phyloP scores from a whole-genome alignment of 1,284 basidiomycete species.

The Gomphus bonarii region DNA sequence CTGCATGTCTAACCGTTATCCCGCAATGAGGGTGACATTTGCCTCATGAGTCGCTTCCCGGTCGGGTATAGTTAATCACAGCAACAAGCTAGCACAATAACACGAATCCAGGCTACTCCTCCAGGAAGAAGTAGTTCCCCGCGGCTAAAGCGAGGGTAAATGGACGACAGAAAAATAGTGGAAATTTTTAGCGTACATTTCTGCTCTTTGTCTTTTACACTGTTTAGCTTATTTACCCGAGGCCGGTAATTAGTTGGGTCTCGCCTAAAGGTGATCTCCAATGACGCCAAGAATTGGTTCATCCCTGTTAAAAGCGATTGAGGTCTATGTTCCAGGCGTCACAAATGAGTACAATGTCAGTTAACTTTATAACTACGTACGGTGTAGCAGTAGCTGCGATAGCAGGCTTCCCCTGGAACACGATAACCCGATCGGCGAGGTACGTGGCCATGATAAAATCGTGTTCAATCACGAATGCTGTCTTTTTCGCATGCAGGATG shows the following conservation, averaged over 20 bases:
- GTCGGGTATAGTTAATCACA: neutral
- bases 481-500: slow-evolving; percentile 90
- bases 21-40: neutral
- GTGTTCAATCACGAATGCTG: slow-evolving; percentile 96
- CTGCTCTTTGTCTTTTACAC: slow-evolving; percentile 91
- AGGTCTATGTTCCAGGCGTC: slow-evolving; percentile 36
- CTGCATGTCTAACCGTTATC: neutral
- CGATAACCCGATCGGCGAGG: slow-evolving; percentile 93
- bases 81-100: neutral
- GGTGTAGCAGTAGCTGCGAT: slow-evolving; percentile 76
- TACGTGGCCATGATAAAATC: slow-evolving; percentile 98
- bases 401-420: slow-evolving; percentile 84
- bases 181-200: slow-evolving; percentile 48
- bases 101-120: slow-evolving; percentile 38
- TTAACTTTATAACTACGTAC: slow-evolving; percentile 33
- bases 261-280: slow-evolving; percentile 93
- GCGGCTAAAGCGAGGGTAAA: slow-evolving; percentile 33
- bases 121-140: slow-evolving; percentile 88
- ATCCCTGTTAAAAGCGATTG: slow-evolving; percentile 80
- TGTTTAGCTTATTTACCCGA: slow-evolving; percentile 89
- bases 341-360: slow-evolving; percentile 14
- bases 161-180: slow-evolving; percentile 1
- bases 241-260: slow-evolving; percentile 93
- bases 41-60: neutral
- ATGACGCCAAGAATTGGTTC: slow-evolving; percentile 86